These are phyloP conservation scores for Xerocomellus amylosporus DNA, from an alignment of 768 basidiomycete genomes.

Conservation along the genomic window DNA sequence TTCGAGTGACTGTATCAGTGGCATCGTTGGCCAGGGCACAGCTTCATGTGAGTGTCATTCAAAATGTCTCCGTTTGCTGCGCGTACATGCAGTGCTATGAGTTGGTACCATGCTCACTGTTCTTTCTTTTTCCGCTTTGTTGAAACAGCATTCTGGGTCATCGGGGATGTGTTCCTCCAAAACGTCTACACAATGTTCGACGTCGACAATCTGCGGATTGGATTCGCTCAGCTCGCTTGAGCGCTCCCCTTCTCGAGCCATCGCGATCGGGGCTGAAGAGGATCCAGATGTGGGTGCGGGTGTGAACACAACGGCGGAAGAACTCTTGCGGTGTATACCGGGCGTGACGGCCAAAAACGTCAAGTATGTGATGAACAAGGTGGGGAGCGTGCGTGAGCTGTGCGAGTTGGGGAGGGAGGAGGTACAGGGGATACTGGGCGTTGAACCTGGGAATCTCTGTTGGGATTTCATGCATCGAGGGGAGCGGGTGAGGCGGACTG, in stretches of 20 bases:
- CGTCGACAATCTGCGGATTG: slow-evolving; percentile 32
- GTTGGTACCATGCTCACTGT: slow-evolving; percentile 6
- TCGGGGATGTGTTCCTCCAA: slow-evolving; percentile 36
- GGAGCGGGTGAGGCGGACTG: slow-evolving; percentile 32
- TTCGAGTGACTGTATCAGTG: slow-evolving; percentile 32
- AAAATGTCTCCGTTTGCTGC: no score
- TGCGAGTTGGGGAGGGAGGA: slow-evolving; percentile 58
- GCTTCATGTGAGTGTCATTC: neutral
- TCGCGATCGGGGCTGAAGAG: slow-evolving; percentile 77
- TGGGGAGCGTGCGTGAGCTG: slow-evolving; percentile 73
- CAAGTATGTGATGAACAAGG: slow-evolving; percentile 78
- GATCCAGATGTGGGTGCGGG: slow-evolving; percentile 65
- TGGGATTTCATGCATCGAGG: slow-evolving; percentile 82
- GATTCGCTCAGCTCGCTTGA: slow-evolving; percentile 30
- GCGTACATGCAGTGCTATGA: neutral
- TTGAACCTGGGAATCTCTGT: slow-evolving; percentile 75
- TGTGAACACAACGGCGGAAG: slow-evolving; percentile 74
- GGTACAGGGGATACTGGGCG: slow-evolving; percentile 74
- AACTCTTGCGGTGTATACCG: slow-evolving; percentile 77
- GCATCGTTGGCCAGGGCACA: slow-evolving; percentile 15
- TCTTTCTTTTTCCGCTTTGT: no score
- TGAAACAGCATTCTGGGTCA: slow-evolving; percentile 11
- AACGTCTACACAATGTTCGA: slow-evolving; percentile 43
- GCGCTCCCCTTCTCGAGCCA: slow-evolving; percentile 63
- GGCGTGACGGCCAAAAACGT: slow-evolving; percentile 84